Evolutionary conservation across 169 alveolate genomes (phyloP).

Genomic region (Eimeria tenella): DNA sequence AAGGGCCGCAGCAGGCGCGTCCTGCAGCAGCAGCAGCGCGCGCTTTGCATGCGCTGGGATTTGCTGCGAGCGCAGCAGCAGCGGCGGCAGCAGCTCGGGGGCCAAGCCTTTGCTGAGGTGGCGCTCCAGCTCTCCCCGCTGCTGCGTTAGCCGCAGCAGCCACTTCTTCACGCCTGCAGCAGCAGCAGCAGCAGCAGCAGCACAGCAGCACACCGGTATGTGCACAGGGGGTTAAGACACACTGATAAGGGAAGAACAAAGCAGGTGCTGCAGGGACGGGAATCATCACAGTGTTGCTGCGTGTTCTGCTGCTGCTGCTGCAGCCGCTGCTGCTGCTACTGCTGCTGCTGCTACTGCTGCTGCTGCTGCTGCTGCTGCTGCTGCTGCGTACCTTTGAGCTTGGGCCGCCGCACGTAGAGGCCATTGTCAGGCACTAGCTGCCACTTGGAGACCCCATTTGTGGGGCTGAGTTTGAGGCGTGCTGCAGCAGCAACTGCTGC

Average conservation of each 20-base stretch:
- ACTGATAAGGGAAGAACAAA: not conserved
- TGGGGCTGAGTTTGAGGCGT: slow-evolving; percentile 14
- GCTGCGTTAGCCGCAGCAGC: not conserved
- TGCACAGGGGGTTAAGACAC: not conserved
- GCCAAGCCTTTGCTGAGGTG: not conserved
- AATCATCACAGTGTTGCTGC: too few relatives aligned
- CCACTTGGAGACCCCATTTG: slow-evolving; percentile 7
- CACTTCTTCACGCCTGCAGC: not conserved
- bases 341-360: slow-evolving; percentile 17
- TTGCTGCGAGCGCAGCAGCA: not conserved
- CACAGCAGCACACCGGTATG: not conserved
- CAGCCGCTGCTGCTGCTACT: slow-evolving; percentile 1
- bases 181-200: slow-evolving; percentile 29
- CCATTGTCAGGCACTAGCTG: not conserved
- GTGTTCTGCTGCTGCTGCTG: slow-evolving; percentile 10
- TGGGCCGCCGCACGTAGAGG: not conserved
- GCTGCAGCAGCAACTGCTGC: slow-evolving; percentile 47
- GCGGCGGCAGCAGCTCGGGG: slow-evolving; percentile 13
- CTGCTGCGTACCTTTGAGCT: slow-evolving; percentile 7
- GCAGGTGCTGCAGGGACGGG: too few relatives aligned
- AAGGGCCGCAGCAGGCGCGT: not conserved
- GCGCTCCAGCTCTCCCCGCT: not conserved
- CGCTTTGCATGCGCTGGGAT: not conserved
- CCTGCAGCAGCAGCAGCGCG: slow-evolving; percentile 40
- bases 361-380: slow-evolving; percentile 39